Percentiles rank a stretch among this genome's conserved stretches.
phyloP scores from a whole-genome alignment of 2,329 filamentous ascomycete species.

The Penicillium rolfsii region DNA sequence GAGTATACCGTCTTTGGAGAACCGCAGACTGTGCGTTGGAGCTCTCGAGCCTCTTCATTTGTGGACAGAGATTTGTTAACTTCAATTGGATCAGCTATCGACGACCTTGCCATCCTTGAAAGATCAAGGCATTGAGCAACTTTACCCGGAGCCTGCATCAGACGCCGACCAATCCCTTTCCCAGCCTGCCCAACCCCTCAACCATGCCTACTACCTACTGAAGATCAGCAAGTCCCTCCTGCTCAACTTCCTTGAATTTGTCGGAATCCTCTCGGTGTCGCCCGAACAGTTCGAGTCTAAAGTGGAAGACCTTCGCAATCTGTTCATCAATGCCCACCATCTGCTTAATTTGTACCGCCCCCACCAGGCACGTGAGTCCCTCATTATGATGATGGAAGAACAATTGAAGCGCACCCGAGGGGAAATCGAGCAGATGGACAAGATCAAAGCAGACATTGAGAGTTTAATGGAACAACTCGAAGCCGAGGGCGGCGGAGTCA shows the following conservation, averaged over 20 bases:
- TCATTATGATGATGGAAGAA: conserved; percentile 86
- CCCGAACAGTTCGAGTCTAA: conserved; percentile 71
- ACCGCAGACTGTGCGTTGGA: conserved; percentile 57
- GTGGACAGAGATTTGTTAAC: conserved; percentile 6
- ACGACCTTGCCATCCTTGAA: conserved; percentile 69
- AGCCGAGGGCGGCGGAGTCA: conserved; percentile 34
- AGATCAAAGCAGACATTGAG: conserved; percentile 70
- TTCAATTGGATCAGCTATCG: conserved; percentile 44
- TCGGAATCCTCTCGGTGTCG: conserved; percentile 69
- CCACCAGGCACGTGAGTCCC: conserved; percentile 85
- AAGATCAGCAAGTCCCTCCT: conserved; percentile 81
- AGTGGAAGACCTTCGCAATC: conserved; percentile 73
- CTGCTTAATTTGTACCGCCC: conserved; percentile 92
- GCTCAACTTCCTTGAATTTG: conserved; percentile 84
- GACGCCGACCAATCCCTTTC: conserved; percentile 57
- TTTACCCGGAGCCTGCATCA: conserved; percentile 59
- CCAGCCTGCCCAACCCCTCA: conserved; percentile 46
- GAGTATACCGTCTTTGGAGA: conserved; percentile 76
- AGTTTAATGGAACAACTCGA: conserved; percentile 41
- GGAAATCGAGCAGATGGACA: conserved; percentile 78
- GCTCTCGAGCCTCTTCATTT: background rate
- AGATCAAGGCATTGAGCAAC: conserved; percentile 70
- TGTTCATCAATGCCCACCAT: conserved; percentile 91
- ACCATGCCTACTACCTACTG: conserved; percentile 66
- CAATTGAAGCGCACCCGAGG: conserved; percentile 72